Evolutionary conservation across 768 basidiomycete genomes (phyloP).

Genomic region (Botryobasidium botryosum): DNA sequence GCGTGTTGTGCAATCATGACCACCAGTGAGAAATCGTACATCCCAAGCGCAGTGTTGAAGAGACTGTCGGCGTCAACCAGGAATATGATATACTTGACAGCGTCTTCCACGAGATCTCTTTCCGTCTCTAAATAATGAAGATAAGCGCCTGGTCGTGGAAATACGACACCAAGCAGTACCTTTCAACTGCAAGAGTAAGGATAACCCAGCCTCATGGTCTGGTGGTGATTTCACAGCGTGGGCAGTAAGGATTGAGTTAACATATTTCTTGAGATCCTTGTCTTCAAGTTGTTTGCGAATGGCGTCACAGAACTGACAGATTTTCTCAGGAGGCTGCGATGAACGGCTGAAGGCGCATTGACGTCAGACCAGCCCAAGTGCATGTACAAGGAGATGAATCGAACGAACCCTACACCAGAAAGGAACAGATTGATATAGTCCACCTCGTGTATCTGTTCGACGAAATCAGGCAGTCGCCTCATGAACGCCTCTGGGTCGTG

Average conservation of each 20-base stretch:
- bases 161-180: too few relatives aligned
- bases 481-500: constrained; percentile 56
- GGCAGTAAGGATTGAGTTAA: constrained; percentile 83
- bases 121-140: constrained; percentile 38
- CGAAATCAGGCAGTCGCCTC: constrained; percentile 41
- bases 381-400: constrained; percentile 14
- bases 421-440: constrained; percentile 90
- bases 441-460: constrained; percentile 75
- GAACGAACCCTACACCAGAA: constrained; percentile 55
- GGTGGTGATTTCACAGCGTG: constrained; percentile 85
- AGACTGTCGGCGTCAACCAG: constrained; percentile 81
- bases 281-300: constrained; percentile 55
- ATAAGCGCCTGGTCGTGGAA: too few relatives aligned
- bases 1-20: constrained; percentile 93
- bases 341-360: constrained; percentile 34
- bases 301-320: constrained; percentile 58
- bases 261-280: constrained; percentile 56
- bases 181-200: constrained; percentile 56
- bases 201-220: constrained; percentile 73
- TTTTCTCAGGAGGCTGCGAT: constrained; percentile 35
- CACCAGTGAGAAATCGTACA: constrained; percentile 96
- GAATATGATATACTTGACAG: constrained; percentile 97
- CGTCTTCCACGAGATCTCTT: constrained; percentile 76
- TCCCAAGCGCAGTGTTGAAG: constrained; percentile 89
- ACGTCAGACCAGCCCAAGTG: background rate